Percentiles rank a stretch among this genome's conserved stretches.
phyloP scores from a whole-genome alignment of 2,329 filamentous ascomycete species.

The Colletotrichum trifolii region DNA sequence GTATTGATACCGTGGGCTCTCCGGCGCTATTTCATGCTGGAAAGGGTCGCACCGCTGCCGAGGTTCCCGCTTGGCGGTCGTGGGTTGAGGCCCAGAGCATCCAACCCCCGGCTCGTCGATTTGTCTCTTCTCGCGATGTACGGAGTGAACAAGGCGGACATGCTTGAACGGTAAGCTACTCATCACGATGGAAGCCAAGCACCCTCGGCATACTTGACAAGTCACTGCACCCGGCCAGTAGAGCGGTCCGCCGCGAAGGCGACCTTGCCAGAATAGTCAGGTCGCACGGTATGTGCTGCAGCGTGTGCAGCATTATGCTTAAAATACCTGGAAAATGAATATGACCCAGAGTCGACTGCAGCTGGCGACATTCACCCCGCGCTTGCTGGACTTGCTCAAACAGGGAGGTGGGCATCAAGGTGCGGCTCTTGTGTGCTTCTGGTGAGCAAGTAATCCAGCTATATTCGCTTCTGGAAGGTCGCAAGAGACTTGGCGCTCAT shows the following conservation, averaged over 20 bases:
- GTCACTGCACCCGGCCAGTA: conserved; percentile 1
- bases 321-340: no score
- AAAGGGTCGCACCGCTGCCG: not conserved
- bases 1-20: not conserved
- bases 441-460: not conserved
- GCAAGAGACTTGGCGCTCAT: not conserved
- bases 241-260: not conserved
- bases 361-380: not conserved
- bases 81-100: not conserved
- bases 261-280: not conserved
- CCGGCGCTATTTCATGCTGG: not conserved
- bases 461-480: conserved; percentile 15
- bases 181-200: not conserved
- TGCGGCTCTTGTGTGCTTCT: conserved; percentile 8
- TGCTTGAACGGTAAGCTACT: no score
- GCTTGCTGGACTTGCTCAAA: conserved; percentile 7
- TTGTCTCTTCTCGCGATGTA: no score
- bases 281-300: not conserved
- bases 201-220: not conserved
- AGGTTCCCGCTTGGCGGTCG: not conserved
- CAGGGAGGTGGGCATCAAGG: conserved; percentile 21
- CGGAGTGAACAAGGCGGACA: no score
- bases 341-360: no score
- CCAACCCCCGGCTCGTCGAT: no score
- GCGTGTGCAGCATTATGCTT: no score